Conservation (phyloP, 1,139 yeast species). For the Suhomyces coccinellae region DNA sequence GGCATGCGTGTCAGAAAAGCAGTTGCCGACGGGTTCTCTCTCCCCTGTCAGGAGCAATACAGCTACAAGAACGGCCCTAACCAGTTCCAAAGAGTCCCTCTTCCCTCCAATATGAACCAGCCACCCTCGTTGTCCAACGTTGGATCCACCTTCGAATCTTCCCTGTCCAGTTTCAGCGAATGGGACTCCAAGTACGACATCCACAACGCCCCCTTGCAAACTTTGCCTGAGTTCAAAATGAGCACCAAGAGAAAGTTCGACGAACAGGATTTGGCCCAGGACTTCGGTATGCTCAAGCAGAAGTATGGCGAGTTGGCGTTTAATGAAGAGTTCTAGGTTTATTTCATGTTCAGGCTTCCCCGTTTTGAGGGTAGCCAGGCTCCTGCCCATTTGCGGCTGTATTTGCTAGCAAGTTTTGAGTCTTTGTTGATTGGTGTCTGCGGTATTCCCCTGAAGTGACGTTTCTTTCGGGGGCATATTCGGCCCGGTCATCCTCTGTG, state of each 20-base stretch:
- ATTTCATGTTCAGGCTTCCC: not conserved
- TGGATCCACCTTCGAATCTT: conserved; percentile 46
- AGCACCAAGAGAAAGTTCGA: conserved; percentile 41
- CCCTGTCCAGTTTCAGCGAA: conserved; percentile 43
- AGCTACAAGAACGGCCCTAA: conserved; percentile 1
- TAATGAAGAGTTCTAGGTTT: conserved; percentile 44
- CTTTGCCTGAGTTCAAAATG: conserved; percentile 9
- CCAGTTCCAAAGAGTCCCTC: conserved; percentile 46
- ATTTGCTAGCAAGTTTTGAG: not conserved
- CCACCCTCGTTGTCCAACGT: conserved; percentile 42
- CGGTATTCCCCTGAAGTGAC: not conserved
- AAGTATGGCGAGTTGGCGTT: conserved; percentile 47
- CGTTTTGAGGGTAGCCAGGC: not conserved
- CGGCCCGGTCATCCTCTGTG: not conserved
- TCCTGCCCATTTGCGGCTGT: not conserved
- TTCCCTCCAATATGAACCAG: conserved; percentile 46
- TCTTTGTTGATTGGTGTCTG: not conserved
- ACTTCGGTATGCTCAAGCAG: conserved; percentile 18
- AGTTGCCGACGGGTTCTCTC: conserved; percentile 59
- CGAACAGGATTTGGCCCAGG: conserved; percentile 18
- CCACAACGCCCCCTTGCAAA: conserved; percentile 16
- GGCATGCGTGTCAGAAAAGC: conserved; percentile 75
- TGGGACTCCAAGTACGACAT: conserved; percentile 38
- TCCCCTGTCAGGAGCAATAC: conserved; percentile 17
- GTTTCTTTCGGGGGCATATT: not conserved